Evolutionary conservation across 2,329 filamentous ascomycete species (phyloP).

Genomic region (Madurella mycetomatis): DNA sequence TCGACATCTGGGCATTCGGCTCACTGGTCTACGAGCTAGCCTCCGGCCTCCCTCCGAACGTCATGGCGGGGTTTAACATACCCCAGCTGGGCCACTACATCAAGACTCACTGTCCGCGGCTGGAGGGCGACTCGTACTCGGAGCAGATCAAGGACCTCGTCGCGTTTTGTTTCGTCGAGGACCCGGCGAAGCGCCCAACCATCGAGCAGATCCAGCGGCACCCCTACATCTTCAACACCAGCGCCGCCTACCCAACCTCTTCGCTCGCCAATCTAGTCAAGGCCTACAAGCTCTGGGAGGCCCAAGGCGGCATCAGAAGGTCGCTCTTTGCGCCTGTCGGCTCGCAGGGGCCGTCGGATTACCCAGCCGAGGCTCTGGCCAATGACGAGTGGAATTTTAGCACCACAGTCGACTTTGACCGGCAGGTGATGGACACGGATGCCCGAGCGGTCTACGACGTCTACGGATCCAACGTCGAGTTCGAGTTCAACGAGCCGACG

Average conservation of each 20-base stretch:
- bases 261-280: conserved; percentile 62
- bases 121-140: conserved; percentile 70
- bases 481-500: conserved; percentile 44
- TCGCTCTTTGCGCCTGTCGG: conserved; percentile 59
- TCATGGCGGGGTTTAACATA: conserved; percentile 49
- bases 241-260: conserved; percentile 58
- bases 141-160: conserved; percentile 64
- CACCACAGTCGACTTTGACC: conserved; percentile 61
- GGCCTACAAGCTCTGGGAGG: conserved; percentile 72
- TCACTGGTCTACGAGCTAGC: conserved; percentile 79
- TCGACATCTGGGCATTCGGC: conserved; percentile 83
- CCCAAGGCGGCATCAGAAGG: conserved; percentile 64
- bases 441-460: conserved; percentile 55
- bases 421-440: conserved; percentile 50
- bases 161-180: conserved; percentile 66
- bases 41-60: conserved; percentile 70
- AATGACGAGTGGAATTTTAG: conserved; percentile 66
- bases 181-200: conserved; percentile 63
- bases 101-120: conserved; percentile 58
- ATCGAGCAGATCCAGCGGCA: conserved; percentile 68
- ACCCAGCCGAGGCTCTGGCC: conserved; percentile 41
- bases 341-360: conserved; percentile 48
- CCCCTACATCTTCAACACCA: conserved; percentile 61
- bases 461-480: conserved; percentile 54
- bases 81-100: conserved; percentile 53